Percentiles rank a stretch among this genome's conserved stretches.
phyloP scores from a whole-genome alignment of 441 rosid genomes.

The Theobroma grandiflorum region DNA sequence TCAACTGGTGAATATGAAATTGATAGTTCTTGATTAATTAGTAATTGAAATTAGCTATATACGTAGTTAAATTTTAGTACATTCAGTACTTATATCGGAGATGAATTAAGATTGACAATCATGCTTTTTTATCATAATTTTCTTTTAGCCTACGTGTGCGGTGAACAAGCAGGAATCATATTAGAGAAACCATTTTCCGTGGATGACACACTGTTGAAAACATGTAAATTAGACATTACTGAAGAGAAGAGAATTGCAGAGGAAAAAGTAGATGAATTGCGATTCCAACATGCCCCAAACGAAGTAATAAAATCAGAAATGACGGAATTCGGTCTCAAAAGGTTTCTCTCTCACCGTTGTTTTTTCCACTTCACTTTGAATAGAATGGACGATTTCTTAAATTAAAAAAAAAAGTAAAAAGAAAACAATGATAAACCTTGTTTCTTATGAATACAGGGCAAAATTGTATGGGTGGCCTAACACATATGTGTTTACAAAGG shows the following conservation, averaged over 20 bases:
- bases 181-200: slow-evolving; percentile 37
- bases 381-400: too few species aligned
- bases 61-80: too few species aligned
- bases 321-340: slow-evolving; percentile 52
- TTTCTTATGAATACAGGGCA: slow-evolving; percentile 43
- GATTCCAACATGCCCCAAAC: slow-evolving; percentile 9
- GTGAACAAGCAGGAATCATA: slow-evolving; percentile 41
- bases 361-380: neutral
- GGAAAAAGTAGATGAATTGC: slow-evolving; percentile 40
- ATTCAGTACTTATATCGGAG: too few species aligned
- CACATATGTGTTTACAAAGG: slow-evolving; percentile 69
- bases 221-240: slow-evolving; percentile 35
- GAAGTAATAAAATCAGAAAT: slow-evolving; percentile 36
- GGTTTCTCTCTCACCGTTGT: slow-evolving; percentile 27
- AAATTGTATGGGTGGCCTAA: slow-evolving; percentile 69
- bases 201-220: slow-evolving; percentile 36
- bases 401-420: too few species aligned
- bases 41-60: too few species aligned
- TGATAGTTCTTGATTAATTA: neutral
- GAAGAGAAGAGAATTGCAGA: slow-evolving; percentile 33
- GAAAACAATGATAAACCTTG: too few species aligned
- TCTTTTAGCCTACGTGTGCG: slow-evolving; percentile 35
- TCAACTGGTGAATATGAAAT: slow-evolving; percentile 25
- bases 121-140: too few species aligned
- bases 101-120: too few species aligned